Evolutionary conservation across 352 stramenopile species (phyloP).

Genomic region (Phytophthora idaei): DNA sequence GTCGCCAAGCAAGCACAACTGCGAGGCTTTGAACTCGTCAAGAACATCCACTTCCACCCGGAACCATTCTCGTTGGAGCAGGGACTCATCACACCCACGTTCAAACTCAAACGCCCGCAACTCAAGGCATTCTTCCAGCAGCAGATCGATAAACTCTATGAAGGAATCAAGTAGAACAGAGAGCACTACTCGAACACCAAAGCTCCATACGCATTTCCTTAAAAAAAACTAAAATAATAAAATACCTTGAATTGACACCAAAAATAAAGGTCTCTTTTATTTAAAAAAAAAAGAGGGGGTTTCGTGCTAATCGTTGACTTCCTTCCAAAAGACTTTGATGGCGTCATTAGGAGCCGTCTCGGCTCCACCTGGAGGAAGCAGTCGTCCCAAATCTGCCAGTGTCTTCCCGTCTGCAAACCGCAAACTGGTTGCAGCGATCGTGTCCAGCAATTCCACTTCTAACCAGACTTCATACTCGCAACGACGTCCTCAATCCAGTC

Average conservation of each 20-base stretch:
- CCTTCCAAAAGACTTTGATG: conserved; percentile 6
- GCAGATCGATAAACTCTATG: conserved; percentile 58
- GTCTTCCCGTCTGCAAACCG: conserved; percentile 32
- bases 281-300: conserved; percentile 6
- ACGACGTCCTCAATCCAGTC: conserved; percentile 21
- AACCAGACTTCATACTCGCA: conserved; percentile 10
- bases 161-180: conserved; percentile 23
- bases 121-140: conserved; percentile 57
- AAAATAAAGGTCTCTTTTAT: background rate
- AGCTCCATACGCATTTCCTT: too few species aligned
- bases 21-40: conserved; percentile 92
- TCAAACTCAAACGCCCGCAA: conserved; percentile 93
- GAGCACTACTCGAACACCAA: too few species aligned
- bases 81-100: conserved; percentile 93
- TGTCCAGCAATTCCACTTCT: conserved; percentile 1
- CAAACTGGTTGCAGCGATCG: conserved; percentile 26
- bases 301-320: conserved; percentile 8
- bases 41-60: conserved; percentile 81
- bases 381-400: conserved; percentile 32
- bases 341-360: conserved; percentile 4
- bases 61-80: conserved; percentile 90
- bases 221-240: background rate
- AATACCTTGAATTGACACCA: background rate
- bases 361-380: conserved; percentile 13
- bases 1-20: conserved; percentile 65